Evolutionary conservation across 2,329 filamentous ascomycete genomes (phyloP).

Genomic region (Periconia sp.): DNA sequence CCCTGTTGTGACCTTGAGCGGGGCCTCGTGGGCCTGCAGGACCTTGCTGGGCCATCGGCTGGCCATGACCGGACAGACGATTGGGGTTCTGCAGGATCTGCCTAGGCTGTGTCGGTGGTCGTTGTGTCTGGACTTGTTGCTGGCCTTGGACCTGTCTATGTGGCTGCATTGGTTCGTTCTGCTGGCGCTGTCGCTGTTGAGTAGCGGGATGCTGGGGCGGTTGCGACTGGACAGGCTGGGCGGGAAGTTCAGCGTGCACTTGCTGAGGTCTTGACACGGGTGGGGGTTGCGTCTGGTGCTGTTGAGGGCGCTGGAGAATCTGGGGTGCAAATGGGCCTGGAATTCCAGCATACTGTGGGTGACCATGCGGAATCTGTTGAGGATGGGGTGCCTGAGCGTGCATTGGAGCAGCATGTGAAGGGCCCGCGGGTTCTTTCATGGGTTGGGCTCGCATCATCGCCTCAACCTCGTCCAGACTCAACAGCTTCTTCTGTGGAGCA

Average conservation of each 20-base stretch:
- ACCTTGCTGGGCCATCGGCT: constrained; percentile 42
- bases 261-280: constrained; percentile 48
- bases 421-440: constrained; percentile 50
- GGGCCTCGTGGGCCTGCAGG: constrained; percentile 38
- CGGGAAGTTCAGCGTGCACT: constrained; percentile 53
- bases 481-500: constrained; percentile 71
- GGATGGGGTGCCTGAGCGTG: constrained; percentile 25
- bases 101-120: constrained; percentile 59
- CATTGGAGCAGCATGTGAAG: constrained; percentile 24
- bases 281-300: constrained; percentile 46
- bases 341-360: constrained; percentile 38
- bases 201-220: constrained; percentile 41
- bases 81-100: constrained; percentile 84
- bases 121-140: constrained; percentile 47
- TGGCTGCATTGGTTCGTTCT: constrained; percentile 30
- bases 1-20: constrained; percentile 46
- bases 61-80: constrained; percentile 57
- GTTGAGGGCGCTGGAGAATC: constrained; percentile 57
- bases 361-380: constrained; percentile 36
- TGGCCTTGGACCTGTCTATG: constrained; percentile 31
- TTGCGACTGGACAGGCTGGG: constrained; percentile 32
- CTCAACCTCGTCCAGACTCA: constrained; percentile 97
- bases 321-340: constrained; percentile 56
- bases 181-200: constrained; percentile 42
- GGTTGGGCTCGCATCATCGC: constrained; percentile 82